Evolutionary conservation across 140 eudicot genomes (phyloP), one percentile per base, ranked within the genome.

Genomic region (Bidens hawaiensis): DNA sequence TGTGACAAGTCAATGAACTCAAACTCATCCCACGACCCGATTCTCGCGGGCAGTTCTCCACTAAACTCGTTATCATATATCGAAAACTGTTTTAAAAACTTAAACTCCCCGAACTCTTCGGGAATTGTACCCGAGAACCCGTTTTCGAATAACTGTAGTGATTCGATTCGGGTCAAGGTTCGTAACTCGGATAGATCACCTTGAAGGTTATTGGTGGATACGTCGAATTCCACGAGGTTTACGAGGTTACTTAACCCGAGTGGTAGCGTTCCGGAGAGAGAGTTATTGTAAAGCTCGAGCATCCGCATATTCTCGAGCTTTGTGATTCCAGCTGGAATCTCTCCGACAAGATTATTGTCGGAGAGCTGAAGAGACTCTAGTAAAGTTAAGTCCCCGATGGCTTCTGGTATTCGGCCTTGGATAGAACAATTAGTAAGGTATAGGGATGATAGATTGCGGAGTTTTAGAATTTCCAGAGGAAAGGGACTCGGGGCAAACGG

Each of bases 1-100:
- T 80, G 77, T 1, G 96, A 71, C 7, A 79, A 79, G 15, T 87
- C 96, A 23, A 87, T 81, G 70, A 25, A 84, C 5, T 57, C 18
- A 53, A 87, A 82, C 4, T 84, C 86, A 2, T 89, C 76, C 94
- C 94, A 84, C 2, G 96, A 87, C 42, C 96, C 96, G 8, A 84
- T 73, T 53, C 60, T 87, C 38, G 53, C 64, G 2, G 96, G 96
- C 13, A 87, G 85, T 56, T 73, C 33, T 4, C 96, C 94, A 1
- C 79, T 73, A 72, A 87, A 75, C 62, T 68, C 62, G 62, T 87
- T 87, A 10, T 56, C 79, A 62, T 87, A 87, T 0, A 87, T 72
- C 1, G 96, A 87, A 14, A 87, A 60, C 14, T 71, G 80, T 22
- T 36, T 67, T 23, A 84, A 57, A 50, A 22, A 79, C 51, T 70